These are phyloP conservation scores for Psilocybe cubensis DNA, from an alignment of 768 basidiomycete genomes.

Conservation along the genomic window DNA sequence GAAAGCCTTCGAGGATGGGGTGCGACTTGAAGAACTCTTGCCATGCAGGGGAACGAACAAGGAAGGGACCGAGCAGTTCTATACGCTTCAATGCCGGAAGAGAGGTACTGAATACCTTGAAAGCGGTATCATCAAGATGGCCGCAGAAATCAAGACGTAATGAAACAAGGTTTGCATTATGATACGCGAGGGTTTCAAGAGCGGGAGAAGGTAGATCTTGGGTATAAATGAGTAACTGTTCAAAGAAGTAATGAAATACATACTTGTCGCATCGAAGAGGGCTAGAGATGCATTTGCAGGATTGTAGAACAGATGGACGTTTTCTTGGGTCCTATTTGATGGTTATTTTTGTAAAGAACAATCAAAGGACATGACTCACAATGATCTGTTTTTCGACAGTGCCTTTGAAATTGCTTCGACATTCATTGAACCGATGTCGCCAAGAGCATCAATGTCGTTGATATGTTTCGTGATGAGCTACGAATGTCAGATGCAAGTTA, in stretches of 20 bases:
- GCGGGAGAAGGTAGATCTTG: constrained; percentile 72
- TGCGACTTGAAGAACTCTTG: constrained; percentile 68
- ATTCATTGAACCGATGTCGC: constrained; percentile 86
- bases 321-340: constrained; percentile 67
- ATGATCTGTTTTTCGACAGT: constrained; percentile 75
- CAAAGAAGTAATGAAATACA: constrained; percentile 27
- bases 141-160: constrained; percentile 90
- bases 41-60: constrained; percentile 79
- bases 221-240: neutral
- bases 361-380: constrained; percentile 55
- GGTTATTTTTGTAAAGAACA: constrained; percentile 4
- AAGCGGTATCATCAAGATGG: constrained; percentile 65
- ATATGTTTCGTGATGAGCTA: constrained; percentile 87
- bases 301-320: constrained; percentile 85
- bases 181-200: constrained; percentile 68
- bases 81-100: constrained; percentile 72
- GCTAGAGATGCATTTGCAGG: constrained; percentile 65
- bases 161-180: constrained; percentile 83
- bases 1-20: constrained; percentile 67
- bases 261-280: constrained; percentile 91
- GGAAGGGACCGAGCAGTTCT: constrained; percentile 87
- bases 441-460: constrained; percentile 85
- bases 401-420: constrained; percentile 84
- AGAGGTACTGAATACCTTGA: constrained; percentile 59
- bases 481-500: neutral